Base-by-base conservation (phyloP, 345 rosid genomes). In the Crucihimalaya himalaica region DNA sequence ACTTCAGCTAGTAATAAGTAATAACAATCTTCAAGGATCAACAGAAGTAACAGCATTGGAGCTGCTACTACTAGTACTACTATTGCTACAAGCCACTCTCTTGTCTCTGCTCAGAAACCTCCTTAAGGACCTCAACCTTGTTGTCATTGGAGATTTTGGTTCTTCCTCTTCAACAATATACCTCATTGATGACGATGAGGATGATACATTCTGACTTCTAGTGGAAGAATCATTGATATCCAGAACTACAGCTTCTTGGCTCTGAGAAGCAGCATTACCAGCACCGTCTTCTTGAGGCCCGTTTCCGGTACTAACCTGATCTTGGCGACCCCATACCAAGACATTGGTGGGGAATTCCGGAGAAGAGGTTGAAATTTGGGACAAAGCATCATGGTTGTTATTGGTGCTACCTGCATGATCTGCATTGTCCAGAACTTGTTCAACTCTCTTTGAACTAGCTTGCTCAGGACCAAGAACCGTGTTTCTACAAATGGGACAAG, bases 401-500 rank as follows among this genome's bases (percentile, higher is more conserved):
- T 54, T 64, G 65, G 66, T 47, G 31, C 12, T 31, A 67, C 34
- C 73, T 58, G 2, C 25, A 77, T 20, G 14, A 4, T 68, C 74
- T 47, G 59, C 71, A 55, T 32, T 80, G 50, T 59, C 81, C 5
- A 43, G 15, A 58, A 58, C 74, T 18, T 73, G 71, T 16, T 76
- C 79, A 34, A 14, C 35, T 5, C 63, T 48, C 16, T 34, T 66
- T 8, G 74, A 70, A 52, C 16, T 39, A 39, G 50, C 75, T 40
- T 53, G 9, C 5, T 79, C 84, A 64, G 34, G 43, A 63, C 59
- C 74, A 75, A 76, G 84, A 53, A 87, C 85, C 0, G 80, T 77
- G 66, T 87, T 86, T 72, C 96, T 66, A 65, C 99, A 96, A 59
- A 96, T 84, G 3, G 98, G 99, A 73, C 97, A 95, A 46, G 99